phyloP scores from a whole-genome alignment of 202 grass and related monocot genomes.

The Panicum virgatum region DNA sequence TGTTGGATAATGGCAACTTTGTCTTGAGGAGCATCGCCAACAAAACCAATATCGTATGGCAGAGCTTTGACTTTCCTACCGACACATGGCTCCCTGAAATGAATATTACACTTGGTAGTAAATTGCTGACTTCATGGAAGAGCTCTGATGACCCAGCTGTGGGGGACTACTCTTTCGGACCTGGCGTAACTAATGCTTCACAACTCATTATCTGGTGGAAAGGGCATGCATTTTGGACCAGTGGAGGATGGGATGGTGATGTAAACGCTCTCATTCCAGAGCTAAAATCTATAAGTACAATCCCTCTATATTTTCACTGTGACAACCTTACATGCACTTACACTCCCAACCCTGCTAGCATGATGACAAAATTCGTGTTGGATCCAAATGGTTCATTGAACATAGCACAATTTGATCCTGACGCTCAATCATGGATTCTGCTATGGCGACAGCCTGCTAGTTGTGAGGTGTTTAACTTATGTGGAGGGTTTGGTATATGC shows the following conservation, averaged over 20 bases:
- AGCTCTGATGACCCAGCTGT: conserved; percentile 37
- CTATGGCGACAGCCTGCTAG: conserved; percentile 12
- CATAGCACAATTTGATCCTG: conserved; percentile 25
- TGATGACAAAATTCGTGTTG: conserved; percentile 26
- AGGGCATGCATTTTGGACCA: not conserved
- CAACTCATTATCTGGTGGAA: conserved; percentile 38
- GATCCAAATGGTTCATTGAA: conserved; percentile 30
- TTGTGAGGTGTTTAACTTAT: conserved; percentile 42
- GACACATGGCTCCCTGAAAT: conserved; percentile 56
- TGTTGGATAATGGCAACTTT: conserved; percentile 54
- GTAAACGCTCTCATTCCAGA: conserved; percentile 31
- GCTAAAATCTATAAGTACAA: not conserved
- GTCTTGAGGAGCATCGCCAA: conserved; percentile 38
- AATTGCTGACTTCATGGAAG: conserved; percentile 49
- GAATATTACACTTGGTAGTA: conserved; percentile 28
- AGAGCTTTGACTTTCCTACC: conserved; percentile 63
- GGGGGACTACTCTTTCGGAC: conserved; percentile 52
- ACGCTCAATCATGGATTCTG: conserved; percentile 11
- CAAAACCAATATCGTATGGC: conserved; percentile 29
- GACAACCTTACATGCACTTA: conserved; percentile 32
- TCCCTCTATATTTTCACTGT: conserved; percentile 38
- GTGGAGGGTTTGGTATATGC: conserved; percentile 53
- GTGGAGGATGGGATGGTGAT: not conserved
- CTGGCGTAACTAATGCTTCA: not conserved
- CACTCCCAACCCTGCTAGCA: not conserved